Evolutionary conservation across 2,329 filamentous ascomycete species (phyloP), one percentile per base, ranked within the genome.

Genomic region (Leptodontidium sp.): DNA sequence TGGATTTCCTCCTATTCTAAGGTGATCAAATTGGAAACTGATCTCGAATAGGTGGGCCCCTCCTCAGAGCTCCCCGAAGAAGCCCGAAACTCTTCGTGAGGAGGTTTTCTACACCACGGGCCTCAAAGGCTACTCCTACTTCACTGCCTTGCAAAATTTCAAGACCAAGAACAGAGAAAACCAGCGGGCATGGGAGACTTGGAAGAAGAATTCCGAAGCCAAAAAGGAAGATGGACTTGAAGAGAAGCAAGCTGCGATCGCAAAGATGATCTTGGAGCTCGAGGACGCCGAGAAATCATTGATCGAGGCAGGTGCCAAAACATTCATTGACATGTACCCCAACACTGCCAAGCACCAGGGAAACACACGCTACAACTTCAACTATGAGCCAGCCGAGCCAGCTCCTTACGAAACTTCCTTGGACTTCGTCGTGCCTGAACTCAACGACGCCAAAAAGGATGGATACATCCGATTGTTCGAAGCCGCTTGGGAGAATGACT

Each of bases 401-500:
- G 43, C 53, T 12, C 58, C 72, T 8, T 77, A 74, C n/a, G 24
- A 70, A 24, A 74, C 74, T 1, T 61, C 57, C 1, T 66, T 76
- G 8, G 66, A 12, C 14, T 75, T 78, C 63, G 21, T 32, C 35
- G 57, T 73, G 6, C 74, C 77, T 12, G 72, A 87, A 81, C 71
- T 86, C 12, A 91, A 85, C 0, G 84, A 86, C 2, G 81, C 80
- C 49, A 85, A 84, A 61, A 83, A 82, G 32, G 80, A 83, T 43
- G 89, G 85, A 0, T 95, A 94, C 70, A 70, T 91, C 6, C 81
- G 86, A 70, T 79, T 95, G 81, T 92, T 92, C 77, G 88, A 95
- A 75, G 92, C 92, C 45, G 88, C 88, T 4, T 96, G 91, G 91
- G 74, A 75, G 4, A 91, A 90, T n/a, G 87, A 96, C 72, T 72